These are phyloP conservation scores for Lachancea waltii DNA, from an alignment of 805 yeast genomes.

Conservation along the genomic window DNA sequence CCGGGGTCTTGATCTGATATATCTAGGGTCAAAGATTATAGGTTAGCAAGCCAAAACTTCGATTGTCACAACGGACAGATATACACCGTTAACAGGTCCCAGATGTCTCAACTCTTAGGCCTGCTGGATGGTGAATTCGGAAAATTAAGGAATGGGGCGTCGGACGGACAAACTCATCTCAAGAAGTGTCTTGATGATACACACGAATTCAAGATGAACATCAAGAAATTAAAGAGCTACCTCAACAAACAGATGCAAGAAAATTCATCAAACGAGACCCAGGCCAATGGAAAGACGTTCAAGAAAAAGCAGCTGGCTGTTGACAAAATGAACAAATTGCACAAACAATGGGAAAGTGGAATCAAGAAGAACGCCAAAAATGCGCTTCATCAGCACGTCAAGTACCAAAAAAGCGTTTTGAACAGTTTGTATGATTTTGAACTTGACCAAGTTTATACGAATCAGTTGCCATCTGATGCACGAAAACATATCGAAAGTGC, in stretches of 20 bases:
- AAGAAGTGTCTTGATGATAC: conserved; percentile 25
- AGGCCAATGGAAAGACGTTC: conserved; percentile 15
- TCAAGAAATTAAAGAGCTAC: conserved; percentile 39
- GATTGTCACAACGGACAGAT: no score
- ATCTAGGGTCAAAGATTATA: no score
- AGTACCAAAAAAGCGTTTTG: conserved; percentile 26
- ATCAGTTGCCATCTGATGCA: conserved; percentile 24
- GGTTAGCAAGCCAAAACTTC: no score
- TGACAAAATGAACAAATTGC: conserved; percentile 27
- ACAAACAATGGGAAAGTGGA: conserved; percentile 29
- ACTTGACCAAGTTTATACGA: conserved; percentile 31
- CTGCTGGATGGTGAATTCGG: conserved; percentile 18
- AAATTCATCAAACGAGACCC: conserved; percentile 15
- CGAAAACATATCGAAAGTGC: conserved; percentile 35
- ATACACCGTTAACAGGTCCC: not conserved
- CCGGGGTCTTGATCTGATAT: no score
- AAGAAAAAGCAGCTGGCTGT: conserved; percentile 23
- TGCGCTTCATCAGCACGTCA: conserved; percentile 21
- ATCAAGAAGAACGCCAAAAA: conserved; percentile 26
- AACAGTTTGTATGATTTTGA: conserved; percentile 30
- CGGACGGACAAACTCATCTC: conserved; percentile 14
- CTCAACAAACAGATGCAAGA: conserved; percentile 30
- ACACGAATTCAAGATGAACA: conserved; percentile 34
- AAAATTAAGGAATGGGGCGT: conserved; percentile 16
- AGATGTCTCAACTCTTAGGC: conserved; percentile 18